Evolutionary conservation across 2,329 filamentous ascomycete species (phyloP), one percentile per base, ranked within the genome.

Genomic region (Fusarium nematophilum): DNA sequence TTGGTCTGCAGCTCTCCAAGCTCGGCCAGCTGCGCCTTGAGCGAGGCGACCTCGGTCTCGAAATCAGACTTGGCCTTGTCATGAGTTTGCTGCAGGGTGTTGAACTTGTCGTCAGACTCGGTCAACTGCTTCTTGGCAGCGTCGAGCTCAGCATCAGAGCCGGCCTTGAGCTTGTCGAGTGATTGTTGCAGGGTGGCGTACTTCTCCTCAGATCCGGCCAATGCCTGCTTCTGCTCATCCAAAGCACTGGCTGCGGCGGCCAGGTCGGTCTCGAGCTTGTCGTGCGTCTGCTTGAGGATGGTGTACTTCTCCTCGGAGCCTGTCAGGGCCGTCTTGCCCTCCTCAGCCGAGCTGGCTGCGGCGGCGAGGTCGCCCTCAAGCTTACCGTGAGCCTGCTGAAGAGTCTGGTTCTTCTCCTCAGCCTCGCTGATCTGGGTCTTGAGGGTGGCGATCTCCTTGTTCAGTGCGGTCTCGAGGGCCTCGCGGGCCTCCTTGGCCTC

Each of bases 381-480:
- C 62, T 72, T 70, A 51, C 63, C 58, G 49, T 68, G 57, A 26
- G 66, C 60, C 54, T 72, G 59, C 55, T 73, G 67, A 10, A 77
- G 65, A 26, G 69, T 51, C 33, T 70, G 68, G 29, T 74, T 71
- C 53, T 75, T 74, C 53, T 73, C 59, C 53, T 70, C 53, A 21
- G 62, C 70, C 38, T 74, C 72, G 46, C 69, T 66, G 25, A 78
- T 66, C 53, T 76, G 70, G 44, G 73, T 54, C 66, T 76, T 72
- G 31, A 74, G 72, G 11, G 66, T 46, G 36, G 59, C 50, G 40
- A 73, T 65, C 60, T 77, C 72, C 40, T 72, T 60, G 49, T 73
- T 62, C 26, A 70, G 57, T 62, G 54, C 73, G 60, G 27, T 44
- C 59, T 76, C 74, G 31, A 76, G 65, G 23, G 73, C 67, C 34